Evolutionary conservation across 2,329 filamentous ascomycete genomes (phyloP).

Genomic region (Epichloe bromicola): DNA sequence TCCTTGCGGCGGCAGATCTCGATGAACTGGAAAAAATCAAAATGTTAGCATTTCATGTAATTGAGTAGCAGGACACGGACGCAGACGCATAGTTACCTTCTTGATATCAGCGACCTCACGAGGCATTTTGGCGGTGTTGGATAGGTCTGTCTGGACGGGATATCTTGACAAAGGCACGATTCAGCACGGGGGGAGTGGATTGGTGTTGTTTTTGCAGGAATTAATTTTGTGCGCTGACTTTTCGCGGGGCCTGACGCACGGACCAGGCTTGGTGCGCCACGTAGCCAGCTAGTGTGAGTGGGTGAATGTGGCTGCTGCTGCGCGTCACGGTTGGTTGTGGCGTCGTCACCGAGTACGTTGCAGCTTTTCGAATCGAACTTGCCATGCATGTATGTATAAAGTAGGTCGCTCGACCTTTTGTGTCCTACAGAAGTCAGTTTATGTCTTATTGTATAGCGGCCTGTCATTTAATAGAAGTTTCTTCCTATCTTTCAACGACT

Average conservation of each 20-base stretch:
- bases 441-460: too few species aligned
- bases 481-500: too few species aligned
- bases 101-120: conserved; percentile 98
- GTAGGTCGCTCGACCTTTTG: too few species aligned
- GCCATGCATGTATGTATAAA: not conserved
- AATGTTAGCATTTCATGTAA: not conserved
- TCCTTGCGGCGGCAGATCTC: conserved; percentile 99
- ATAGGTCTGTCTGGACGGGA: conserved; percentile 14
- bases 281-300: not conserved
- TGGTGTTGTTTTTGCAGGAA: not conserved
- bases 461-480: too few species aligned
- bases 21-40: conserved; percentile 62
- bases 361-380: not conserved
- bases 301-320: not conserved
- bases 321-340: not conserved
- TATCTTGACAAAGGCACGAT: conserved; percentile 8
- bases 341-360: conserved; percentile 1
- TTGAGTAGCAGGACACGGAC: not conserved
- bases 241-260: conserved; percentile 14
- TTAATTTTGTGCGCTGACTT: conserved; percentile 7
- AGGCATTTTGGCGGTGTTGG: conserved; percentile 72
- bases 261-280: conserved; percentile 6
- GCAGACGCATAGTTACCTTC: conserved; percentile 35
- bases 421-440: too few species aligned
- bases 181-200: not conserved